Base-by-base conservation (phyloP, 176 grass and related monocot genomes). In the Aegilops umbellulata region DNA sequence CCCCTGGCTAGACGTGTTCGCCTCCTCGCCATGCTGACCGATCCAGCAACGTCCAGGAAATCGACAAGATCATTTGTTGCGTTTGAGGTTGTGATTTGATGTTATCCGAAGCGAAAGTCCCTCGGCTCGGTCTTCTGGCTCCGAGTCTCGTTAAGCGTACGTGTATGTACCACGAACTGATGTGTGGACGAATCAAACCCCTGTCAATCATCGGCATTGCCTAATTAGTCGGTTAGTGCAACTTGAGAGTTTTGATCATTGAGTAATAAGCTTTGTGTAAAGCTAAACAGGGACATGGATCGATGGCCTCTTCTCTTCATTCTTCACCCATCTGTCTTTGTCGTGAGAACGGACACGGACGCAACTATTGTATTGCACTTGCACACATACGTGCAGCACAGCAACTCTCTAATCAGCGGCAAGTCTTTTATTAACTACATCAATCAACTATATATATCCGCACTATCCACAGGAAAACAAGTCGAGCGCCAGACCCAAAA, bases 381-480 rank as follows among this genome's bases (percentile, higher is more conserved):
- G 3, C 30, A 68, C 64, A 78, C 86, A 83, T 79, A 82, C 86
- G 55, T 80, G 65, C 42, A 65, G 36, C 47, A n/a, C 15, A 42
- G n/a, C 10, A 79, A 85, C 73, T 90, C 76, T 90, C 76, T 92
- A 83, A 84, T 80, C 63, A 76, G 58, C 3, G 26, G 34, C 24
- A 47, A 87, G 65, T 94, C 80, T 88, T 86, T 83, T 78, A 84
- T 86, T 83, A 84, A 81, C 41, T 10, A 27, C 11, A 10, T 13
- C 17, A 29, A 26, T 64, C 39, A 23, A 70, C 10, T 24, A 60
- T 14, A 58, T 39, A 65, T 36, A 2, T 51, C 16, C 15, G 5
- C 15, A 6, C 35, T 38, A 78, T 62, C 7, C 3, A 3, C 1
- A 77, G 35, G 60, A 74, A 92, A 77, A 60, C 34, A 78, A 85